Base-by-base conservation (phyloP, 1,284 basidiomycete genomes). In the Mycena sp. region DNA sequence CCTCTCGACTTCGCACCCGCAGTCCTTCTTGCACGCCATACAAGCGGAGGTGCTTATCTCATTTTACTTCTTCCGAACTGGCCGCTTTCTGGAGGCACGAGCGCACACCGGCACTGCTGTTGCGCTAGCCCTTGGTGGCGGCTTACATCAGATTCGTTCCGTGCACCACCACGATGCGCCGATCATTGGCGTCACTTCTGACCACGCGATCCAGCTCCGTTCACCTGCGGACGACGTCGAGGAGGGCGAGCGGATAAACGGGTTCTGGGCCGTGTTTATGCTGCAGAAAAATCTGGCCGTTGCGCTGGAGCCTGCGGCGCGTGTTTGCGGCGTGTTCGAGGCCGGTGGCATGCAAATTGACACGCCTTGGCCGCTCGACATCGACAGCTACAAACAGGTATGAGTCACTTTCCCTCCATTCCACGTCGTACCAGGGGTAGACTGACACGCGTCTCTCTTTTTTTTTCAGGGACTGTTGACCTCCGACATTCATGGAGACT, bases 31-130 rank as follows among this genome's bases (percentile, higher is more conserved):
- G 12, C 82, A 87, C 65, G 83, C 82, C 6, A 75, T 88, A 6
- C 87, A 88, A 69, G 83, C 87, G 2, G 82, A 87, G 67, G 73
- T 87, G 21, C 79, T 89, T 14, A 77, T 89, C 25, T 76, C 83
- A 2, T 79, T 81, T 65, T 89, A 87, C 70, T 83, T 87, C 67
- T 81, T 85, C 67, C 79, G 80, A 37, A 78, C 72, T n/a, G 81
- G 81, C 53, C 75, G 75, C 29, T 74, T 82, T 55, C 72, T 84
- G 44, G 79, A 82, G 66, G 83, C 81, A 6, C 83, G 83, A 67
- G 73, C 73, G 35, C 82, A 81, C 58, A 71, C 78, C 11, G 77
- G 75, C 25, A 72, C 77, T 21, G 81, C 81, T 2, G 75, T 80
- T n/a, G n/a, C n/a, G n/a, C n/a, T n/a, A n/a, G n/a, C n/a, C n/a